These are phyloP conservation scores for Pisolithus orientalis DNA, from an alignment of 768 basidiomycete species.

Conservation along the genomic window DNA sequence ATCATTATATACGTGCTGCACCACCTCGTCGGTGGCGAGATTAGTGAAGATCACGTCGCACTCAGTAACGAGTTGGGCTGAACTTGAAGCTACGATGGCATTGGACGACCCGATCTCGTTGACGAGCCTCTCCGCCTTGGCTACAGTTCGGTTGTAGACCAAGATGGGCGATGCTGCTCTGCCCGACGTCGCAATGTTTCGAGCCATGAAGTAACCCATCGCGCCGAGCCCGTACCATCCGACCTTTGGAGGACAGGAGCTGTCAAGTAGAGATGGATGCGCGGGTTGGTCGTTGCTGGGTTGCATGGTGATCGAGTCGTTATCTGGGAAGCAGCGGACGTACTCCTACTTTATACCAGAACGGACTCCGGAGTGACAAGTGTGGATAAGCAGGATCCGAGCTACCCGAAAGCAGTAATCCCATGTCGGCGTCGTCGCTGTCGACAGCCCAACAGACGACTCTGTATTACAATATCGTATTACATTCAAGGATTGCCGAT, in stretches of 20 bases:
- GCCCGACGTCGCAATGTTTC: slow-evolving; percentile 62
- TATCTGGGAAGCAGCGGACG: no score
- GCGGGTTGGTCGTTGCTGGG: no score
- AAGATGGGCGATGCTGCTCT: slow-evolving; percentile 46
- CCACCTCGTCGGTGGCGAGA: slow-evolving; percentile 65
- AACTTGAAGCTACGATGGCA: slow-evolving; percentile 49
- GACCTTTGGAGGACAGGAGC: slow-evolving; percentile 27
- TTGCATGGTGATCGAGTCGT: no score
- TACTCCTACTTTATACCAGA: no score
- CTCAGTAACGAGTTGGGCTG: slow-evolving; percentile 54
- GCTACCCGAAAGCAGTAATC: no score
- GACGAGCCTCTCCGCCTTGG: slow-evolving; percentile 53
- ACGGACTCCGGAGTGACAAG: no score
- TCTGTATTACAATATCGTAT: no score
- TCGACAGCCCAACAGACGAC: no score
- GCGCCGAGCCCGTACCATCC: slow-evolving; percentile 49
- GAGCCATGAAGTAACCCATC: slow-evolving; percentile 74
- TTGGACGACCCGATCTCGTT: slow-evolving; percentile 49
- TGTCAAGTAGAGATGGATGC: no score
- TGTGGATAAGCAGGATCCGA: no score
- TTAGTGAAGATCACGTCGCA: slow-evolving; percentile 77
- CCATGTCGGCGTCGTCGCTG: no score
- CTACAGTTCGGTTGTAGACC: slow-evolving; percentile 66
- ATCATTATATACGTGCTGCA: slow-evolving; percentile 54
- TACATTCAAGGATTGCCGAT: no score